Conservation (phyloP, 805 yeast species). For the Clavispora santaluciae region DNA sequence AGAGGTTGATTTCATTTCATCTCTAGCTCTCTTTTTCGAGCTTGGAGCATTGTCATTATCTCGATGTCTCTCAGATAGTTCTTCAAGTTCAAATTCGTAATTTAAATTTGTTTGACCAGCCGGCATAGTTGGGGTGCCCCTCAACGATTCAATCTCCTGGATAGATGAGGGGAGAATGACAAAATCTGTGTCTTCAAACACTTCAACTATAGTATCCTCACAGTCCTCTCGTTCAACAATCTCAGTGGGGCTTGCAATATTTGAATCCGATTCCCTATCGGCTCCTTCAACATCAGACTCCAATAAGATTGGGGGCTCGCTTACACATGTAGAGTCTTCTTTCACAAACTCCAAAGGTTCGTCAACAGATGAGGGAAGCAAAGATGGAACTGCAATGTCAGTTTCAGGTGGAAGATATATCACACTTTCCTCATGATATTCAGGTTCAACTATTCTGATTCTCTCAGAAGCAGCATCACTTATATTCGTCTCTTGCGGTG, state of each 20-base stretch:
- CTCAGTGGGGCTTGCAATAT: conserved; percentile 3
- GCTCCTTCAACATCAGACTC: not conserved
- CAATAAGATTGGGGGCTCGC: too few species aligned
- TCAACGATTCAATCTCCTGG: conserved; percentile 9
- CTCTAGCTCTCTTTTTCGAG: not conserved
- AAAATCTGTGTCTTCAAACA: conserved; percentile 6
- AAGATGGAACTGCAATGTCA: not conserved
- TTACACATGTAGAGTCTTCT: too few species aligned
- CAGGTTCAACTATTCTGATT: not conserved
- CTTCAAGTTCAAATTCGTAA: not conserved
- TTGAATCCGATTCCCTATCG: not conserved
- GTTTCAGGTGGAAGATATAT: not conserved
- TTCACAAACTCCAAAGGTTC: not conserved
- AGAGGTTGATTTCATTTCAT: conserved; percentile 1
- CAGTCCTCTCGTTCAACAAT: conserved; percentile 10
- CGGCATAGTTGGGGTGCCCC: conserved; percentile 4
- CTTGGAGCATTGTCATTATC: too few species aligned
- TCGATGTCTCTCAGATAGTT: not conserved
- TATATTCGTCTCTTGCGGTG: not conserved
- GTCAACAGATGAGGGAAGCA: not conserved
- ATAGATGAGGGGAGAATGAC: conserved; percentile 9
- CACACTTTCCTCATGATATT: not conserved
- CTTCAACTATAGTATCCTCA: conserved; percentile 4
- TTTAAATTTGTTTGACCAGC: too few species aligned
- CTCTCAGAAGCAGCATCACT: not conserved